Conservation (phyloP, 176 grass and related monocot genomes). For the Saccharum officinarum region DNA sequence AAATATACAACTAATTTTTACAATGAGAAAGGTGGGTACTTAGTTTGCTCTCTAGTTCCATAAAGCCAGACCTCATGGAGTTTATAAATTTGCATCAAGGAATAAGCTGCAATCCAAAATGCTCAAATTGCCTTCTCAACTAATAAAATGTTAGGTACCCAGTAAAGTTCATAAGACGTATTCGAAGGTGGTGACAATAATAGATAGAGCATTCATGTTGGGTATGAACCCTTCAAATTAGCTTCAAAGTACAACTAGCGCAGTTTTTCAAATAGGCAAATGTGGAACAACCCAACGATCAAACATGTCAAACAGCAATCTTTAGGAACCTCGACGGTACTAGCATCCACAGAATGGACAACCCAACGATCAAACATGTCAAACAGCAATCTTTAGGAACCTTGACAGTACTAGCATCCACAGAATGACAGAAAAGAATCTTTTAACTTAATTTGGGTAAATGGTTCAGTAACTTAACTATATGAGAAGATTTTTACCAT, state of each 20-base stretch:
- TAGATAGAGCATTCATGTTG: background rate
- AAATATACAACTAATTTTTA: conserved; percentile 7
- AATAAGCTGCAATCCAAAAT: conserved; percentile 1
- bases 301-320: background rate
- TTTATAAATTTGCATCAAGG: background rate
- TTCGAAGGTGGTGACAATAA: background rate
- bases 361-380: background rate
- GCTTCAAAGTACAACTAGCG: background rate
- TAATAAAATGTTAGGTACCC: background rate
- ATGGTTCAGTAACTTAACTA: background rate
- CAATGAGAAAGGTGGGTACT: background rate
- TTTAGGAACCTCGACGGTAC: background rate
- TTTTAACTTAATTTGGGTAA: background rate
- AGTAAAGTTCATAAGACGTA: background rate
- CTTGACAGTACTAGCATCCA: background rate
- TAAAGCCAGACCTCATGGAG: background rate
- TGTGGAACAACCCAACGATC: background rate
- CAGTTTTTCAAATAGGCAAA: background rate
- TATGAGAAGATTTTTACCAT: conserved; percentile 1
- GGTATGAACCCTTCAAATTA: background rate
- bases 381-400: background rate
- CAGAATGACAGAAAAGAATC: background rate
- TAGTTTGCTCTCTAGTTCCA: background rate
- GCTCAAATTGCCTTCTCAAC: background rate
- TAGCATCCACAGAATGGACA: background rate